Percentiles rank a stretch among this genome's conserved stretches.
phyloP scores from a whole-genome alignment of 345 rosid species.

The Eucalyptus cloeziana region DNA sequence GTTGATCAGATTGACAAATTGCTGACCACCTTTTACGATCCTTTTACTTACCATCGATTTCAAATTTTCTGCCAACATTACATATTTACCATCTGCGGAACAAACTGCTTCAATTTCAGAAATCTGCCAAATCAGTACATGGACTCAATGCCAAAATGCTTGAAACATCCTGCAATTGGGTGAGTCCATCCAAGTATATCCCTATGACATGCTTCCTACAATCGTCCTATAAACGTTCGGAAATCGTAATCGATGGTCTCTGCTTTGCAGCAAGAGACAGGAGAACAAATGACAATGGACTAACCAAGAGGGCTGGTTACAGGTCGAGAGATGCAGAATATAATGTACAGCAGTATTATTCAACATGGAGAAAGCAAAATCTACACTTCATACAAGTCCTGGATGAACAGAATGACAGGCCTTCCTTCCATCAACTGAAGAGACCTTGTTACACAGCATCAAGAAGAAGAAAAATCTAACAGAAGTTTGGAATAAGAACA shows the following conservation, averaged over 20 bases:
- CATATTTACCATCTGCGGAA: accelerated
- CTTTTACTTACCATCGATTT: accelerated
- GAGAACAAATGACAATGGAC: background rate
- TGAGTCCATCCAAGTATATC: background rate
- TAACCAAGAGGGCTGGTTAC: background rate
- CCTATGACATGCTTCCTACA: background rate
- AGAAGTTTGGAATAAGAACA: background rate
- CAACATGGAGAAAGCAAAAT: background rate
- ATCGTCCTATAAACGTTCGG: background rate
- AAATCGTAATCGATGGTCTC: background rate
- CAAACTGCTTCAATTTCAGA: background rate
- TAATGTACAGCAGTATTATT: background rate
- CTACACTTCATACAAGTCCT: background rate
- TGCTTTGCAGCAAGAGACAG: background rate
- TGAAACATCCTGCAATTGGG: background rate
- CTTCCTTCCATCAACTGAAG: background rate
- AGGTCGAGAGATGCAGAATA: background rate
- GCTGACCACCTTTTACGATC: background rate
- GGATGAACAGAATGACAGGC: background rate
- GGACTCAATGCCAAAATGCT: background rate
- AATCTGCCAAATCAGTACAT: background rate
- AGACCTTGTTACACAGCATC: background rate
- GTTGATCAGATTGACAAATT: accelerated
- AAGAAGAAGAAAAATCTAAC: background rate
- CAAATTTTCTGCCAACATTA: accelerated